phyloP scores from a whole-genome alignment of 192 early-diverging fungal genomes.

The Linnemannia elongata region DNA sequence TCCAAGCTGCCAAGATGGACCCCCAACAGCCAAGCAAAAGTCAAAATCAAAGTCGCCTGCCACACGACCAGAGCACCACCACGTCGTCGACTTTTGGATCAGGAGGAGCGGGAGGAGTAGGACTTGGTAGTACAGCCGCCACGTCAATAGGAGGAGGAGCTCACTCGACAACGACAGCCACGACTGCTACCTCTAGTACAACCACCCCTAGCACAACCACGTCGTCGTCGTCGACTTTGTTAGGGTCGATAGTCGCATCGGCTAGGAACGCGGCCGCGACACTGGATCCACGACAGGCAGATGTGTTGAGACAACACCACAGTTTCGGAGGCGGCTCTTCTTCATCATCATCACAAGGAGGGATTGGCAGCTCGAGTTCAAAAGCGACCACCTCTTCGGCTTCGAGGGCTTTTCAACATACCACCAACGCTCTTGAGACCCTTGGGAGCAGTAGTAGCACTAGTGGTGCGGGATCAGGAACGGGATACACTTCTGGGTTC shows the following conservation, averaged over 20 bases:
- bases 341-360: neutral
- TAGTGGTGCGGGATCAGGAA: neutral
- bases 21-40: conserved; percentile 21
- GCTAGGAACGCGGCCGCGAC: conserved; percentile 33
- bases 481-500: neutral
- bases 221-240: conserved; percentile 4
- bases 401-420: conserved; percentile 37
- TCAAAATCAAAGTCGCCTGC: neutral
- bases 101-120: neutral
- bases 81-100: conserved; percentile 15
- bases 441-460: conserved; percentile 13
- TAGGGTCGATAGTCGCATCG: conserved; percentile 30
- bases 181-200: neutral
- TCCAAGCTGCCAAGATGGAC: conserved; percentile 22
- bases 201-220: neutral
- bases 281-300: conserved; percentile 32
- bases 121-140: neutral
- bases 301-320: conserved; percentile 19
- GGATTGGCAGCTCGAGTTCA: conserved; percentile 13
- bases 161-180: neutral
- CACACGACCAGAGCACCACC: neutral
- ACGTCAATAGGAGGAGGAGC: conserved; percentile 1
- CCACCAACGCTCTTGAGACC: conserved; percentile 34
- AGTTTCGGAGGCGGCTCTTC: conserved; percentile 9
- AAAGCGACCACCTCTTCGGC: conserved; percentile 14